Conservation (phyloP, 2,329 filamentous ascomycete species). For the Neonectria magnoliae region DNA sequence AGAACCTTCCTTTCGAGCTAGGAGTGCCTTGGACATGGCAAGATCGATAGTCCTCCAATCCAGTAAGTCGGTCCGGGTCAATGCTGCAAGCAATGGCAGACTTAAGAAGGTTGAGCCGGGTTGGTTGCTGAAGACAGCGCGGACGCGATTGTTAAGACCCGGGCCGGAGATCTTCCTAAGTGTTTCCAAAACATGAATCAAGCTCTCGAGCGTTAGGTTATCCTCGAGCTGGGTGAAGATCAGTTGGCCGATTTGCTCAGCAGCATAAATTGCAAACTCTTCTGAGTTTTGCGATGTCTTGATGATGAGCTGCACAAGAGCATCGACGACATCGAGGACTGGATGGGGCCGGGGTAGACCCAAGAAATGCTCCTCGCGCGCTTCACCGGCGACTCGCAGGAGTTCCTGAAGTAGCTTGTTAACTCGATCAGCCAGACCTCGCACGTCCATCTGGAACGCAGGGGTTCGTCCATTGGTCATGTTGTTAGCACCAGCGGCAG, state of each 20-base stretch:
- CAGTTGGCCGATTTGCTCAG: slow-evolving; percentile 67
- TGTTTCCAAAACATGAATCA: slow-evolving; percentile 70
- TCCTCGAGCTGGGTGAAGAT: slow-evolving; percentile 66
- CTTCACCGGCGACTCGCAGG: slow-evolving; percentile 61
- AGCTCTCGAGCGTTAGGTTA: slow-evolving; percentile 67
- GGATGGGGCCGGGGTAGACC: slow-evolving; percentile 68
- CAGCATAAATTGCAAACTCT: slow-evolving; percentile 67
- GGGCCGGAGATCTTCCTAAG: slow-evolving; percentile 68
- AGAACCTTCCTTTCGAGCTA: slow-evolving; percentile 75
- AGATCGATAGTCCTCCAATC: slow-evolving; percentile 74
- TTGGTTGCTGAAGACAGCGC: slow-evolving; percentile 66
- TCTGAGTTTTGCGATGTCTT: slow-evolving; percentile 70
- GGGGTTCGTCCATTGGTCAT: slow-evolving; percentile 63
- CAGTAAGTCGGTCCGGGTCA: slow-evolving; percentile 68
- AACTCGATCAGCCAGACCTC: slow-evolving; percentile 63
- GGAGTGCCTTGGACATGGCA: slow-evolving; percentile 77
- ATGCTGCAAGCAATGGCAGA: slow-evolving; percentile 65
- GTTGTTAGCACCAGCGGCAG: slow-evolving; percentile 43
- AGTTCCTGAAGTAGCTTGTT: slow-evolving; percentile 68
- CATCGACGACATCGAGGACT: slow-evolving; percentile 71
- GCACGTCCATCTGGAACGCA: slow-evolving; percentile 61
- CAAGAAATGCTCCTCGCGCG: slow-evolving; percentile 67
- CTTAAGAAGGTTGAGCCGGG: slow-evolving; percentile 65
- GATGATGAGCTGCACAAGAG: slow-evolving; percentile 69
- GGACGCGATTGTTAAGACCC: slow-evolving; percentile 64